Evolutionary conservation across 805 yeast genomes (phyloP), one percentile per base, ranked within the genome.

Genomic region (Metschnikowia rubicola): DNA sequence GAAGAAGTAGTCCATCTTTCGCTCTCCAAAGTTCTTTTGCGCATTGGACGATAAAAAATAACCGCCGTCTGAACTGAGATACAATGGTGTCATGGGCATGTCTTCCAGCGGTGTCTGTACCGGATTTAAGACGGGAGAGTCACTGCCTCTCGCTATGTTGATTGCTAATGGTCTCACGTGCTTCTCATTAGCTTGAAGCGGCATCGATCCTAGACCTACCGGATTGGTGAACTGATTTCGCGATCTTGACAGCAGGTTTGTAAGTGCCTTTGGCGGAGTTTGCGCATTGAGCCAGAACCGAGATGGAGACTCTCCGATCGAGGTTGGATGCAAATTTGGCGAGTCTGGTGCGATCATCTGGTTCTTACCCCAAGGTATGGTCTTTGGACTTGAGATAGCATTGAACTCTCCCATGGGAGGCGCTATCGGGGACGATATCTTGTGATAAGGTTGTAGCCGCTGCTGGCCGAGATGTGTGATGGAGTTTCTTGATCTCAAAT

Each of bases 301-400:
- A 4, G 83, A 77, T 1, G 84, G 84, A 0, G 82, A 77, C 6
- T 79, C 81, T 2, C 77, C 75, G 12, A 79, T 41, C 4, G 81
- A 77, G 0, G 75, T 70, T 2, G 84, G 83, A 37, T 66, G 74
- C 43, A 80, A 63, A 44, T 68, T 67, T 0, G 84, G 84, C 1
- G 82, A 77, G 43, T 75, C 81, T 0, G 84, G 83, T 10, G 63
- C 58, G 31, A 38, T 33, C 48, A 43, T 43, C 41, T 30, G 50
- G 44, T 52, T 48, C 39, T 52, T 49, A 10, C 36, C 48, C 37
- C 62, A 58, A 7, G 74, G 73, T 17, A 68, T 67, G 47, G 60
- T 58, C 41, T 67, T 68, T 19, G 62, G 59, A 31, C 57, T 55
- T 2, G 55, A 37, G 11, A 53, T 35, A 6, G 45, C 29, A n/a